Percentiles rank a stretch among this genome's conserved stretches.
These are phyloP conservation scores for Zalaria sp. DNA, from an alignment of 2,329 filamentous ascomycete species.

Conservation along the genomic window DNA sequence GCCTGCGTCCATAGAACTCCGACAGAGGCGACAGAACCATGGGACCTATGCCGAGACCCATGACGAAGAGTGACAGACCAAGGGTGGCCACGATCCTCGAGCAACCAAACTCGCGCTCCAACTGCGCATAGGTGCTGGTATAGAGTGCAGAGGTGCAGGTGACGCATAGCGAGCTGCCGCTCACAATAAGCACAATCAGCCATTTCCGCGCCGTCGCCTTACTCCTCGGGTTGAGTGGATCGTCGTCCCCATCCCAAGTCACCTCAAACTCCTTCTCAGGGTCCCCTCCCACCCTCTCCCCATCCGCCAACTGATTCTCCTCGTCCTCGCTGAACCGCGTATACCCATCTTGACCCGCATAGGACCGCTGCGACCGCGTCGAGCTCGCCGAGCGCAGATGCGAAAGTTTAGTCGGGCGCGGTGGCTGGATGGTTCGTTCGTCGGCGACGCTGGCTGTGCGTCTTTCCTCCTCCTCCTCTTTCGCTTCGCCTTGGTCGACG, in stretches of 20 bases:
- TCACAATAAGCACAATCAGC: slow-evolving; percentile 64
- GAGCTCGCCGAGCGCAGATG: background rate
- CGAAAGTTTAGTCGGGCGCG: background rate
- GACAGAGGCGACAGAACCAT: slow-evolving; percentile 37
- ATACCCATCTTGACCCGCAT: background rate
- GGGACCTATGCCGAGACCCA: slow-evolving; percentile 50
- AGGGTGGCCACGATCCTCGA: slow-evolving; percentile 62
- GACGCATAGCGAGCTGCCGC: slow-evolving; percentile 63
- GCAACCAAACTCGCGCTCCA: slow-evolving; percentile 59
- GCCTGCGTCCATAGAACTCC: slow-evolving; percentile 67
- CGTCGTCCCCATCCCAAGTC: slow-evolving; percentile 57
- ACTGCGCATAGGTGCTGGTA: slow-evolving; percentile 65
- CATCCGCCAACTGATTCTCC: background rate
- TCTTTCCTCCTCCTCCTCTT: background rate
- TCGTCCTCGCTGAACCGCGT: slow-evolving; percentile 2
- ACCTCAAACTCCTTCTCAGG: slow-evolving; percentile 47
- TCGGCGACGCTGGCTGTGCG: background rate
- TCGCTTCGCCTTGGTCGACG: background rate
- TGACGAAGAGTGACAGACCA: slow-evolving; percentile 70
- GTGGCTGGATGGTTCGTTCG: background rate
- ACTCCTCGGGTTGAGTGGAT: slow-evolving; percentile 61
- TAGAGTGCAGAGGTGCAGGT: slow-evolving; percentile 84
- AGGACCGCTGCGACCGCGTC: background rate
- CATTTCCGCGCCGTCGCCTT: slow-evolving; percentile 54
- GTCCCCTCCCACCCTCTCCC: background rate